A percentile compares a stretch with the other conserved stretches of the same genome.
Conservation (phyloP, 331 rosid genomes). For the Prunus yedoensis region DNA sequence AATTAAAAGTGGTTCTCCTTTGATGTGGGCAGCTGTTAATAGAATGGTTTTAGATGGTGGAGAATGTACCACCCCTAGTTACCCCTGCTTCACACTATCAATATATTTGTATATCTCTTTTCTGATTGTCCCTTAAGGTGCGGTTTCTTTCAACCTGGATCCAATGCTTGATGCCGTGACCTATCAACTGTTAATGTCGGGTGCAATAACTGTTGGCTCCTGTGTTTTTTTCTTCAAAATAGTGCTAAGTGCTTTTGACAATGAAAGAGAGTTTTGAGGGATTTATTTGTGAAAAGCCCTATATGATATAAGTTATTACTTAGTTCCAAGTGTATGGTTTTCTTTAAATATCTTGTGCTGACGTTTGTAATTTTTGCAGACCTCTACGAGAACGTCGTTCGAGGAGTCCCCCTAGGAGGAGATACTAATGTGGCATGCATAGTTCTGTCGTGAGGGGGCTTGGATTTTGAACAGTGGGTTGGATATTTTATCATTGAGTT, state of each 20-base stretch:
- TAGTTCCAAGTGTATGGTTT: slow-evolving; percentile 5
- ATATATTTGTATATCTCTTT: too few relatives aligned
- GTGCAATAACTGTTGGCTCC: too few relatives aligned
- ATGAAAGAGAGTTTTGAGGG: too few relatives aligned
- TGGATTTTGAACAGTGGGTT: slow-evolving; percentile 15
- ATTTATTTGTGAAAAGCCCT: too few relatives aligned
- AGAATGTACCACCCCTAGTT: too few relatives aligned
- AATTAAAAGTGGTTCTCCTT: neutral
- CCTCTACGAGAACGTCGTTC: slow-evolving; percentile 82
- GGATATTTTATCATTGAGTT: slow-evolving; percentile 1
- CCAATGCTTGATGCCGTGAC: too few relatives aligned
- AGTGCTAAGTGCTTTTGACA: too few relatives aligned
- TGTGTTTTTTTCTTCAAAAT: too few relatives aligned
- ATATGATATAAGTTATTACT: neutral
- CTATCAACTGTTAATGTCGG: too few relatives aligned
- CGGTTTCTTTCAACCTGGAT: too few relatives aligned
- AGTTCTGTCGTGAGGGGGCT: slow-evolving; percentile 8
- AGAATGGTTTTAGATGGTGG: neutral
- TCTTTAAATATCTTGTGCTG: neutral
- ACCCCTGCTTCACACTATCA: too few relatives aligned
- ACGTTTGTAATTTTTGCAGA: slow-evolving; percentile 43
- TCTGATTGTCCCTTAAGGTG: too few relatives aligned
- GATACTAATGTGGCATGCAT: slow-evolving; percentile 47
- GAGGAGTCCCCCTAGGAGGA: slow-evolving; percentile 84
- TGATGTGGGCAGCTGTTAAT: neutral